These are phyloP conservation scores for Pestalotiopsis sp. DNA, from an alignment of 2,329 filamentous ascomycete genomes.

Conservation along the genomic window DNA sequence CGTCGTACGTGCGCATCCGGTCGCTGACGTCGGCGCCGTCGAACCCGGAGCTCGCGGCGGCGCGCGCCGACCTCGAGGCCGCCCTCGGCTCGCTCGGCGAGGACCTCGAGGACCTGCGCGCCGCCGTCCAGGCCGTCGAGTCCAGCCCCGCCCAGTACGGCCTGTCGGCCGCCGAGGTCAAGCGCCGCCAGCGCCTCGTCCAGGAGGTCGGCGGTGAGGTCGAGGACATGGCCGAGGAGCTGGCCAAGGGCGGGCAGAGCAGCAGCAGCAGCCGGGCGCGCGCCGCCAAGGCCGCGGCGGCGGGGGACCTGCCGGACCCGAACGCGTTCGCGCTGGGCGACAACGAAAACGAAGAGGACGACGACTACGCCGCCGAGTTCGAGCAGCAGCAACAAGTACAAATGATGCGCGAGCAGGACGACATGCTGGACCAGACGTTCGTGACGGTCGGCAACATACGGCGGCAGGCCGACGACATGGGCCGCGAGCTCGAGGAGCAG, in stretches of 20 bases:
- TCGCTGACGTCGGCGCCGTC: slow-evolving; percentile 51
- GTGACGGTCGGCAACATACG: slow-evolving; percentile 89
- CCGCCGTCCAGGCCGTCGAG: slow-evolving; percentile 85
- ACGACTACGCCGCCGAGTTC: slow-evolving; percentile 73
- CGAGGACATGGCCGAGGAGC: slow-evolving; percentile 84
- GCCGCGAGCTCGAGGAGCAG: slow-evolving; percentile 94
- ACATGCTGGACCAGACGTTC: slow-evolving; percentile 90
- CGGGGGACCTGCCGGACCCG: slow-evolving; percentile 54
- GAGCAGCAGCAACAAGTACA: slow-evolving; percentile 89
- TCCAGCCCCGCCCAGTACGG: slow-evolving; percentile 85
- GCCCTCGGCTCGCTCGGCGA: slow-evolving; percentile 71
- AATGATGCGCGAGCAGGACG: slow-evolving; percentile 94
- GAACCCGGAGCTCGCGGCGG: slow-evolving; percentile 84
- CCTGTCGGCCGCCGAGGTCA: slow-evolving; percentile 79
- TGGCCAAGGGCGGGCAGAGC: slow-evolving; percentile 55
- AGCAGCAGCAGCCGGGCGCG: slow-evolving; percentile 32
- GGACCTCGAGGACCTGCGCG: slow-evolving; percentile 86
- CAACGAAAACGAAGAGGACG: slow-evolving; percentile 41
- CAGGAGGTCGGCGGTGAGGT: slow-evolving; percentile 88
- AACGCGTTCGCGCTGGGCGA: slow-evolving; percentile 57
- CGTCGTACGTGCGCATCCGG: slow-evolving; percentile 93
- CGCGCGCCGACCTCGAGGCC: slow-evolving; percentile 67
- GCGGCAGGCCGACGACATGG: slow-evolving; percentile 93
- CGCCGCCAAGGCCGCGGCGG: slow-evolving; percentile 34
- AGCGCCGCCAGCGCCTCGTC: slow-evolving; percentile 78